These are phyloP conservation scores for Peronospora tabacina DNA, from an alignment of 352 stramenopile species.

Conservation along the genomic window DNA sequence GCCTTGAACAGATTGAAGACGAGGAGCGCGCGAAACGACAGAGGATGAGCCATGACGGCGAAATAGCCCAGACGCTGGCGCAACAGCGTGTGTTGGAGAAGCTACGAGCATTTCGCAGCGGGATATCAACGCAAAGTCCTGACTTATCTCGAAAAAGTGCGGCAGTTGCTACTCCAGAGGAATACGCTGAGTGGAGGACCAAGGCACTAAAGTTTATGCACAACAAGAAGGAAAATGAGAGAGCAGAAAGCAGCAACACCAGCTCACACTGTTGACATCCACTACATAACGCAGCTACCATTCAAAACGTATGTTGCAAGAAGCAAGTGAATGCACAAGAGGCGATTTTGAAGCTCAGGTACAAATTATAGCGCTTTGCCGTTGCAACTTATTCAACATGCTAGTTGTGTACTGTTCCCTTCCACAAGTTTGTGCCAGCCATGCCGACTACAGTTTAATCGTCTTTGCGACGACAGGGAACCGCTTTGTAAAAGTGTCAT, in stretches of 20 bases:
- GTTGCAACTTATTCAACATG: too few relatives aligned
- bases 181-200: slow-evolving; percentile 31
- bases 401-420: slow-evolving; percentile 13
- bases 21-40: slow-evolving; percentile 28
- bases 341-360: too few relatives aligned
- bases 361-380: too few relatives aligned
- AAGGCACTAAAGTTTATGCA: slow-evolving; percentile 27
- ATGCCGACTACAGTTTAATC: slow-evolving; percentile 38
- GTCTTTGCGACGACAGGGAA: slow-evolving; percentile 41
- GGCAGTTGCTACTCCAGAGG: slow-evolving; percentile 17
- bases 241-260: neutral
- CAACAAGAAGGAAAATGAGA: slow-evolving; percentile 21
- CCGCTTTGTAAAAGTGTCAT: slow-evolving; percentile 44
- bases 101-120: slow-evolving; percentile 12
- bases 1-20: slow-evolving; percentile 19
- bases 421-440: neutral
- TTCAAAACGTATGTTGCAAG: neutral
- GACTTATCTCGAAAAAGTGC: neutral
- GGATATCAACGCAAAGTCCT: slow-evolving; percentile 1
- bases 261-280: slow-evolving; percentile 3
- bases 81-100: slow-evolving; percentile 22
- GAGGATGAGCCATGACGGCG: slow-evolving; percentile 5
- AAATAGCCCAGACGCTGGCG: slow-evolving; percentile 11
- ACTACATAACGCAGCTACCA: too few relatives aligned
- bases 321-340: too few relatives aligned